A percentile compares a stretch with the other conserved stretches of the same genome.
Evolutionary conservation across 2,329 filamentous ascomycete genomes (phyloP).

Genomic region (Rhexocercosporidium sp.): DNA sequence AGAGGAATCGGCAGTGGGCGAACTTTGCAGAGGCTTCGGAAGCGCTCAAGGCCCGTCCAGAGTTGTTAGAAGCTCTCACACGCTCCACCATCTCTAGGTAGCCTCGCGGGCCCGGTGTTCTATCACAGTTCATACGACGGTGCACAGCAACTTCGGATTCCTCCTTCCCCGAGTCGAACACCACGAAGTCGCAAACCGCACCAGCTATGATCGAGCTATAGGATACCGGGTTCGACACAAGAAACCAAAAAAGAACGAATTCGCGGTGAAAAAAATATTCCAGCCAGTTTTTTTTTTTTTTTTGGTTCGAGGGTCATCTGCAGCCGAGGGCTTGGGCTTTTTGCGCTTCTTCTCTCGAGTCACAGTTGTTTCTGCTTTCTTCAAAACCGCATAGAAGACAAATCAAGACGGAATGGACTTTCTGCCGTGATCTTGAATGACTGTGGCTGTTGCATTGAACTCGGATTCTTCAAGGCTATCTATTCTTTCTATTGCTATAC

Average conservation of each 20-base stretch:
- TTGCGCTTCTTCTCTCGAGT: slow-evolving; percentile 34
- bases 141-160: background rate
- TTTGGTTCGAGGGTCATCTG: slow-evolving; percentile 25
- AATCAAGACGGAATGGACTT: slow-evolving; percentile 40
- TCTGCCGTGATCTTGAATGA: slow-evolving; percentile 39
- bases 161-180: slow-evolving; percentile 5
- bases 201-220: slow-evolving; percentile 31
- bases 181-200: slow-evolving; percentile 16
- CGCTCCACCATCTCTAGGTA: slow-evolving; percentile 57
- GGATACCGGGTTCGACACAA: slow-evolving; percentile 37
- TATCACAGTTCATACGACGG: slow-evolving; percentile 27
- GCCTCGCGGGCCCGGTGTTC: slow-evolving; percentile 46
- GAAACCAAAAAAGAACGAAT: slow-evolving; percentile 26
- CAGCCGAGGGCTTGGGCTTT: slow-evolving; percentile 31
- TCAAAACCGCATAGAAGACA: slow-evolving; percentile 41
- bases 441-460: slow-evolving; percentile 32
- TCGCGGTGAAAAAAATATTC: slow-evolving; percentile 30
- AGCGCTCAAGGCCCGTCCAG: slow-evolving; percentile 77
- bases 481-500: slow-evolving; percentile 18
- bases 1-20: slow-evolving; percentile 90
- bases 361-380: slow-evolving; percentile 33
- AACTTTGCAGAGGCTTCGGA: slow-evolving; percentile 81
- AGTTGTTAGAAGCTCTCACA: slow-evolving; percentile 85
- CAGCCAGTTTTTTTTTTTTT: slow-evolving; percentile 25
- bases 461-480: slow-evolving; percentile 20